Evolutionary conservation across 768 basidiomycete genomes (phyloP).

Genomic region (Hypholoma sublateritium): DNA sequence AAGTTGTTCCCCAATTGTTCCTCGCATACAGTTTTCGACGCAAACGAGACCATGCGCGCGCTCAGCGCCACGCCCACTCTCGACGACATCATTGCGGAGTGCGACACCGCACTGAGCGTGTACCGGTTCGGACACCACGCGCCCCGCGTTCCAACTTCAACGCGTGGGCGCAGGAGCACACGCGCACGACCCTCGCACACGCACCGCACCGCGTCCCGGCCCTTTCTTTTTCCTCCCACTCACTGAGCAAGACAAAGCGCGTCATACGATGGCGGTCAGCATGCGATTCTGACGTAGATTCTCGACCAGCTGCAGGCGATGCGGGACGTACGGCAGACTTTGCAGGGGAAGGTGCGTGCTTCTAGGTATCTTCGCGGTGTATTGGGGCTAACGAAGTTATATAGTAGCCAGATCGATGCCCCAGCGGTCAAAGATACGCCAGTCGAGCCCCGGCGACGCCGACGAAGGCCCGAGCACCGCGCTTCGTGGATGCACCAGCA

Average conservation of each 20-base stretch:
- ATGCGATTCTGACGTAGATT: conserved; percentile 71
- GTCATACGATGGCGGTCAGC: conserved; percentile 40
- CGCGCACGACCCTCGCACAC: too few relatives aligned
- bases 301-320: conserved; percentile 68
- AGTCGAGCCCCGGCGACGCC: not conserved
- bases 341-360: conserved; percentile 70
- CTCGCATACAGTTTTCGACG: too few relatives aligned
- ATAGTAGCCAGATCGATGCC: conserved; percentile 2
- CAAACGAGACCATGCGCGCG: too few relatives aligned
- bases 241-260: not conserved
- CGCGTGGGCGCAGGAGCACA: too few relatives aligned
- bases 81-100: too few relatives aligned
- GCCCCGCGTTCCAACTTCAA: too few relatives aligned
- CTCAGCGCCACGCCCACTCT: too few relatives aligned
- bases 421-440: not conserved
- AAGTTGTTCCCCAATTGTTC: too few relatives aligned
- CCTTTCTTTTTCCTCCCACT: too few relatives aligned
- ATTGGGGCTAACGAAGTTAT: conserved; percentile 8
- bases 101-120: too few relatives aligned
- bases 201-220: too few relatives aligned
- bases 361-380: conserved; percentile 8
- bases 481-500: not conserved
- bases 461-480: not conserved
- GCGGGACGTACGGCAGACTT: conserved; percentile 71
- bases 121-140: too few relatives aligned